A percentile compares a stretch with the other conserved stretches of the same genome.
phyloP scores from a whole-genome alignment of 176 grass and related monocot species.

The Triticum monococcum region DNA sequence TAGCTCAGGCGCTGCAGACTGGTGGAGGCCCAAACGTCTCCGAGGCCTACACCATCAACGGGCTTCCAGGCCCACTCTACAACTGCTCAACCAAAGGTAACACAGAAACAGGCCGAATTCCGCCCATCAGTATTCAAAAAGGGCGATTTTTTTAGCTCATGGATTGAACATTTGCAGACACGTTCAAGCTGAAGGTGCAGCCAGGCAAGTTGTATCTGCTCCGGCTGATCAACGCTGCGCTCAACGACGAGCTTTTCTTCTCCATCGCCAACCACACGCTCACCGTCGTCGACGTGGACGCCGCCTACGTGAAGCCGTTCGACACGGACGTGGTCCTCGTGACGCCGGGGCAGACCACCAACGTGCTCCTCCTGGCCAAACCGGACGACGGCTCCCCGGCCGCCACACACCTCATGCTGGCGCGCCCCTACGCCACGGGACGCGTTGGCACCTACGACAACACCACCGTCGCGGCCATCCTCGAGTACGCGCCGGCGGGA shows the following conservation, averaged over 20 bases:
- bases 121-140: not conserved
- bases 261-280: conserved; percentile 63
- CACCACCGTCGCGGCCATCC: conserved; percentile 56
- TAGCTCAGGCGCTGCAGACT: conserved; percentile 46
- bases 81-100: conserved; percentile 54
- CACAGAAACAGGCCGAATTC: too few relatives aligned
- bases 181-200: conserved; percentile 61
- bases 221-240: conserved; percentile 67
- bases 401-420: conserved; percentile 58
- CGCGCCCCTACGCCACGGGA: conserved; percentile 55
- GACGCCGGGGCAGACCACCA: conserved; percentile 72
- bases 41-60: conserved; percentile 67
- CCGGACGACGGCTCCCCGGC: conserved; percentile 9
- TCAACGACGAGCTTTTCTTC: conserved; percentile 73
- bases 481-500: conserved; percentile 47
- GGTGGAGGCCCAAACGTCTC: conserved; percentile 65
- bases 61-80: conserved; percentile 72
- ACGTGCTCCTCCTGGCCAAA: conserved; percentile 64
- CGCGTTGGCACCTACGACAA: conserved; percentile 65
- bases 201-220: conserved; percentile 56
- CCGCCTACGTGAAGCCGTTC: conserved; percentile 62
- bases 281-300: conserved; percentile 62
- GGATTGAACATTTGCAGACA: conserved; percentile 26
- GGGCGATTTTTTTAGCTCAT: too few relatives aligned
- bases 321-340: conserved; percentile 54